Evolutionary conservation across 2,329 filamentous ascomycete species (phyloP).

Genomic region (Rhynchosporium secalis): DNA sequence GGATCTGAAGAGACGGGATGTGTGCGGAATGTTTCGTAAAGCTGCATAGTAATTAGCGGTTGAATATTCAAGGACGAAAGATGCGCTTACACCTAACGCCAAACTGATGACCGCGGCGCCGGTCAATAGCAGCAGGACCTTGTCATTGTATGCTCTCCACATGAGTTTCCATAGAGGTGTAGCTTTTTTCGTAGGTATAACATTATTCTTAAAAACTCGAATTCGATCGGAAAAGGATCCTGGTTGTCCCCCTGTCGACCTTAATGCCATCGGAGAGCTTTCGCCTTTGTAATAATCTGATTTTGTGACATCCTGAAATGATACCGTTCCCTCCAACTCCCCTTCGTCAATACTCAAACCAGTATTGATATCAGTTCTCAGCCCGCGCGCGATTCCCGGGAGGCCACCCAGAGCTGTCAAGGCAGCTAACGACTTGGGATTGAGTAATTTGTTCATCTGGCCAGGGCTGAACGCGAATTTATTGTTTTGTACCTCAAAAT

Average conservation of each 20-base stretch:
- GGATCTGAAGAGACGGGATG: conserved; percentile 13
- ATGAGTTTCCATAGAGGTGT: conserved; percentile 69
- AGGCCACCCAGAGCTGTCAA: conserved; percentile 76
- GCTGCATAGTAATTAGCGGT: conserved; percentile 1
- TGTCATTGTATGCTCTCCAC: conserved; percentile 83
- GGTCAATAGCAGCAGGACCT: conserved; percentile 71
- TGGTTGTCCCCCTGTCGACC: conserved; percentile 19
- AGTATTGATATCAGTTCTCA: conserved; percentile 62
- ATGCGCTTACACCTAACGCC: conserved; percentile 59
- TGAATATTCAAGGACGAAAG: neutral
- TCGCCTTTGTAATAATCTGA: conserved; percentile 10
- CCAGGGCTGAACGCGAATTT: conserved; percentile 73
- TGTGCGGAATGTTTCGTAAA: conserved; percentile 60
- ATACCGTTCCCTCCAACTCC: conserved; percentile 58
- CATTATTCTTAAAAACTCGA: conserved; percentile 68
- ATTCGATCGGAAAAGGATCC: conserved; percentile 60
- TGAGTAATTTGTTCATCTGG: conserved; percentile 73
- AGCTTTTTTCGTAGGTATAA: conserved; percentile 63
- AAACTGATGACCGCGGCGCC: conserved; percentile 71
- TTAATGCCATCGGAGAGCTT: conserved; percentile 29
- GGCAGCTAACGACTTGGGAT: conserved; percentile 74
- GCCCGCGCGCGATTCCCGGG: conserved; percentile 70
- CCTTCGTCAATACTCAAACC: conserved; percentile 73
- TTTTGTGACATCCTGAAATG: conserved; percentile 61
- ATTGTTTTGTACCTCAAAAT: conserved; percentile 67